phyloP scores from a whole-genome alignment of 441 rosid species.

The Euphorbia schlechtendalii region DNA sequence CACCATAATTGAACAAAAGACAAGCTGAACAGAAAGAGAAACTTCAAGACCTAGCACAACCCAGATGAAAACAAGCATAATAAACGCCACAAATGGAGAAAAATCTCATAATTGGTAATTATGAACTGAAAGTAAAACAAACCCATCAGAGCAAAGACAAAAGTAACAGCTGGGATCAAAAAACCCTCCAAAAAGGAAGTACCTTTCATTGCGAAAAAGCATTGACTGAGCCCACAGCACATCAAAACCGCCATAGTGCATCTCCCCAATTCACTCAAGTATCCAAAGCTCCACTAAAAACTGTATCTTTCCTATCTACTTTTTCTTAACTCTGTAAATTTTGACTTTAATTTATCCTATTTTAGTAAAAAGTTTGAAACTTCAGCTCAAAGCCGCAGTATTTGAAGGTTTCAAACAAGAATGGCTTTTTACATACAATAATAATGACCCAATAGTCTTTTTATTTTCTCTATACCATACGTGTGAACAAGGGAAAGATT shows the following conservation, averaged over 20 bases:
- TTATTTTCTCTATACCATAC: not conserved
- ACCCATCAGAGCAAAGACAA: conserved; percentile 23
- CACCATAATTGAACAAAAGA: not conserved
- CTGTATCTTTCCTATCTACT: not conserved
- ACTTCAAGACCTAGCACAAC: conserved; percentile 17
- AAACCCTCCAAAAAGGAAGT: conserved; percentile 23
- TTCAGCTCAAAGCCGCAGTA: not conserved
- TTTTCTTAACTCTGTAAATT: not conserved
- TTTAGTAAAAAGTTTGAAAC: not conserved
- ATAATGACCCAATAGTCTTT: conserved; percentile 1
- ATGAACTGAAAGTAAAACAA: conserved; percentile 23
- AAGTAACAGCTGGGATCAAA: conserved; percentile 25
- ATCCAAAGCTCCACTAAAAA: conserved; percentile 36
- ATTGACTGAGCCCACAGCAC: conserved; percentile 53
- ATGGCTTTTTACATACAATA: conserved; percentile 17
- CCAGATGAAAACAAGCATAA: conserved; percentile 22
- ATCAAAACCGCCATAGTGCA: conserved; percentile 37
- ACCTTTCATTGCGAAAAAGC: conserved; percentile 42
- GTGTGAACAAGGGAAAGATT: conserved; percentile 19
- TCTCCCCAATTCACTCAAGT: conserved; percentile 35
- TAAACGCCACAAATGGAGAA: conserved; percentile 10
- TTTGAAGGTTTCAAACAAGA: conserved; percentile 5
- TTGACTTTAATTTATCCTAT: not conserved
- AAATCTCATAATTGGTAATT: conserved; percentile 20
- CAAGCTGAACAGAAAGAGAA: conserved; percentile 6